Evolutionary conservation across 805 yeast genomes (phyloP).

Genomic region (Cyberlindnera mycetangii): DNA sequence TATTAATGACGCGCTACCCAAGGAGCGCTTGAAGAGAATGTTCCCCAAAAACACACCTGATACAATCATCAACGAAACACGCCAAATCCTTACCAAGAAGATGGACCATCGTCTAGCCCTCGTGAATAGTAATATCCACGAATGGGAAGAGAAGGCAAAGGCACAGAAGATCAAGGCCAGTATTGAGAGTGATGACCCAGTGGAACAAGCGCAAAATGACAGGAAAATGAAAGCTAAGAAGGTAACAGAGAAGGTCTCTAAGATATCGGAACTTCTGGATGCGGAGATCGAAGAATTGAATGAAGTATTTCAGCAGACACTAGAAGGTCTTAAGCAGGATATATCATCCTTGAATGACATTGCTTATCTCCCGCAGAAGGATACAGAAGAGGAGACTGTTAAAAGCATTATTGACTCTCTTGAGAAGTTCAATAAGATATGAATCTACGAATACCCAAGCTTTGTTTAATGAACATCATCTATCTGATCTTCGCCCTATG

Average conservation of each 20-base stretch:
- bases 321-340: constrained; percentile 21
- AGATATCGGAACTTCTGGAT: constrained; percentile 30
- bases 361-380: constrained; percentile 17
- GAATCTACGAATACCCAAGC: background rate
- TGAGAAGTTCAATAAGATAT: constrained; percentile 14
- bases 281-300: constrained; percentile 26
- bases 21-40: constrained; percentile 8
- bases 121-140: constrained; percentile 9
- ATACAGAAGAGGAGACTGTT: constrained; percentile 10
- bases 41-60: constrained; percentile 18
- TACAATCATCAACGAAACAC: constrained; percentile 3
- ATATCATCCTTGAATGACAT: constrained; percentile 20
- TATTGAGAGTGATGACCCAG: background rate
- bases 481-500: constrained; percentile 5
- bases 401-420: constrained; percentile 20
- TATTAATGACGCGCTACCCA: constrained; percentile 7
- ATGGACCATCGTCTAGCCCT: constrained; percentile 1
- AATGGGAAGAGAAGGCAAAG: background rate
- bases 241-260: constrained; percentile 19
- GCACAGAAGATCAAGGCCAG: no score
- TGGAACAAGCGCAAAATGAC: background rate
- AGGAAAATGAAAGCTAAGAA: background rate
- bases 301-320: constrained; percentile 17
- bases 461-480: background rate
- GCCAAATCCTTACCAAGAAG: constrained; percentile 7